phyloP scores from a whole-genome alignment of 148 eudicot species.

The Silene latifolia region DNA sequence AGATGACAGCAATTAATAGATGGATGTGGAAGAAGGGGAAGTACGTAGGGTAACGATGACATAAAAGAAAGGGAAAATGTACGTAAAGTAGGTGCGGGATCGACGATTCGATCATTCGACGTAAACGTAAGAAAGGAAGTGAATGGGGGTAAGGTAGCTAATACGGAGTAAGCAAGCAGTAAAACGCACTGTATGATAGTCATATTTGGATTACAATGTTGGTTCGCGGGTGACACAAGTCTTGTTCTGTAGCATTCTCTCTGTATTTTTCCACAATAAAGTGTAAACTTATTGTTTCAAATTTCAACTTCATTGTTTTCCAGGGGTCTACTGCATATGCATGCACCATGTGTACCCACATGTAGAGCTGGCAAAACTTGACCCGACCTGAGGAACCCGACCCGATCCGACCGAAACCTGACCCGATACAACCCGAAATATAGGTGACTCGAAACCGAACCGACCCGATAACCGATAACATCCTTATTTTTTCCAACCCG shows the following conservation, averaged over 20 bases:
- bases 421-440: too few relatives aligned
- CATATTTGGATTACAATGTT: conserved; percentile 1
- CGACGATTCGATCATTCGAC: not conserved
- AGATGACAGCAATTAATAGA: too few relatives aligned
- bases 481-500: too few relatives aligned
- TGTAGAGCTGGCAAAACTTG: too few relatives aligned
- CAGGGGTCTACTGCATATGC: not conserved
- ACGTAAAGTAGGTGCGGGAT: not conserved
- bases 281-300: not conserved
- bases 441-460: too few relatives aligned
- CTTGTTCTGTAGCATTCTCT: conserved; percentile 18
- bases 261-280: not conserved
- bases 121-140: not conserved
- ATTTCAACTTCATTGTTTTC: not conserved
- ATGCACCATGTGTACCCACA: too few relatives aligned
- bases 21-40: not conserved
- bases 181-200: not conserved
- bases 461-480: too few relatives aligned
- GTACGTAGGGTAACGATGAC: conserved; percentile 14
- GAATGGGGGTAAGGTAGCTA: not conserved
- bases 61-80: not conserved
- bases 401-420: too few relatives aligned
- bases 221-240: conserved; percentile 30
- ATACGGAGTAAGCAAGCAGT: not conserved
- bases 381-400: too few relatives aligned